Percentiles rank a stretch among this genome's conserved stretches.
Conservation (phyloP, 1,284 basidiomycete genomes). For the Golubevia pallescens region DNA sequence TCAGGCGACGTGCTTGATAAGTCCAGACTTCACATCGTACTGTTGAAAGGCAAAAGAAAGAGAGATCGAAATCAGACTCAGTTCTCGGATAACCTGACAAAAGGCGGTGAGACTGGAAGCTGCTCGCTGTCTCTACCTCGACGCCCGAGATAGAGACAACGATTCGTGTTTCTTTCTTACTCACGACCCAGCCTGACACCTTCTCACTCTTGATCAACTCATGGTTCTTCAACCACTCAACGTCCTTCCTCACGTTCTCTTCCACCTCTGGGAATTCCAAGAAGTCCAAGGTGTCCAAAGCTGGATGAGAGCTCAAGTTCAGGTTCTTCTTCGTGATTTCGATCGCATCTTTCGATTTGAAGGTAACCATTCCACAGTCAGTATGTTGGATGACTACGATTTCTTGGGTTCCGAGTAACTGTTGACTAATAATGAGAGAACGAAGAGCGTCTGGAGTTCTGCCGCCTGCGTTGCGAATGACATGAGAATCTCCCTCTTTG, state of each 20-base stretch:
- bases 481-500: slow-evolving; percentile 73
- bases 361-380: slow-evolving; percentile 73
- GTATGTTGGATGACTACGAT: slow-evolving; percentile 75
- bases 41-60: no score
- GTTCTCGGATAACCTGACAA: no score
- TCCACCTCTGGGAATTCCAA: slow-evolving; percentile 71
- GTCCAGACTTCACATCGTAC: no score
- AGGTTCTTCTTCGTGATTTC: slow-evolving; percentile 70
- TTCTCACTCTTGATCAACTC: slow-evolving; percentile 70
- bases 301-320: slow-evolving; percentile 64
- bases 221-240: slow-evolving; percentile 70
- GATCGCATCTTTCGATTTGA: slow-evolving; percentile 65
- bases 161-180: no score
- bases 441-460: slow-evolving; percentile 72
- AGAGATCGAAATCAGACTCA: no score
- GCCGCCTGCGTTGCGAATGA: slow-evolving; percentile 75
- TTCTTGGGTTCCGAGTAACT: slow-evolving; percentile 73
- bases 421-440: slow-evolving; percentile 74
- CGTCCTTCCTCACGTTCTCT: slow-evolving; percentile 70
- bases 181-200: slow-evolving; percentile 74
- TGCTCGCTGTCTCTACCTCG: no score
- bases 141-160: no score
- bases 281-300: slow-evolving; percentile 69
- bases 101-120: no score
- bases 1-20: no score